phyloP scores from a whole-genome alignment of 305 asterid species.

The Andrographis paniculata region DNA sequence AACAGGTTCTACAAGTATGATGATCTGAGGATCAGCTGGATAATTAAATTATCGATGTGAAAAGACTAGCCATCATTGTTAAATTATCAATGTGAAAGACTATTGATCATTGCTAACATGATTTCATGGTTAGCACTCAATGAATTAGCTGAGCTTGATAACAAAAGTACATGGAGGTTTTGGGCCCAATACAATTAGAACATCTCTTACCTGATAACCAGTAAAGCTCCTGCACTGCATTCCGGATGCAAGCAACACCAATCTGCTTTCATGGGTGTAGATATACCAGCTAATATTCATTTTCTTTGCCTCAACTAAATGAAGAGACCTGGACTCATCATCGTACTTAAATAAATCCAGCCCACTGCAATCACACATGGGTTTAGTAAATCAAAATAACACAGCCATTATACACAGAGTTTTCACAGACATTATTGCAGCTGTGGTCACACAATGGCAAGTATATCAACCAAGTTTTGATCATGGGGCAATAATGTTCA shows the following conservation, averaged over 20 bases:
- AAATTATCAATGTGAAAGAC: neutral
- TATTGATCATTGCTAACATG: constrained; percentile 11
- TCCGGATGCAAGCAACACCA: constrained; percentile 95
- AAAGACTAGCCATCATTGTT: constrained; percentile 10
- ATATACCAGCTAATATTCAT: constrained; percentile 69
- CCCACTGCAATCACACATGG: constrained; percentile 50
- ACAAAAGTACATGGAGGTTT: constrained; percentile 16
- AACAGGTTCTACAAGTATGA: neutral
- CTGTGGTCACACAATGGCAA: neutral
- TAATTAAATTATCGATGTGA: neutral
- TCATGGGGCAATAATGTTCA: neutral
- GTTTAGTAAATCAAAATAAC: constrained; percentile 19
- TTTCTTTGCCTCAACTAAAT: constrained; percentile 70
- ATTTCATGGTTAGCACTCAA: constrained; percentile 7
- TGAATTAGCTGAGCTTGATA: constrained; percentile 5
- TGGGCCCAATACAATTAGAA: constrained; percentile 9
- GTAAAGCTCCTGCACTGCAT: constrained; percentile 79
- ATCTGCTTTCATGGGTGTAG: constrained; percentile 94
- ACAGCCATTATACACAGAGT: constrained; percentile 8
- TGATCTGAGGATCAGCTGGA: constrained; percentile 4
- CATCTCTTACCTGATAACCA: constrained; percentile 79
- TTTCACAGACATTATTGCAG: constrained; percentile 17
- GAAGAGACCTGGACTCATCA: constrained; percentile 50
- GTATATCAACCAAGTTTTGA: neutral
- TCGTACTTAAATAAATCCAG: constrained; percentile 61